Evolutionary conservation across 495 filamentous ascomycete species (phyloP), one percentile per base, ranked within the genome.

Genomic region (Penicillium pulvis): DNA sequence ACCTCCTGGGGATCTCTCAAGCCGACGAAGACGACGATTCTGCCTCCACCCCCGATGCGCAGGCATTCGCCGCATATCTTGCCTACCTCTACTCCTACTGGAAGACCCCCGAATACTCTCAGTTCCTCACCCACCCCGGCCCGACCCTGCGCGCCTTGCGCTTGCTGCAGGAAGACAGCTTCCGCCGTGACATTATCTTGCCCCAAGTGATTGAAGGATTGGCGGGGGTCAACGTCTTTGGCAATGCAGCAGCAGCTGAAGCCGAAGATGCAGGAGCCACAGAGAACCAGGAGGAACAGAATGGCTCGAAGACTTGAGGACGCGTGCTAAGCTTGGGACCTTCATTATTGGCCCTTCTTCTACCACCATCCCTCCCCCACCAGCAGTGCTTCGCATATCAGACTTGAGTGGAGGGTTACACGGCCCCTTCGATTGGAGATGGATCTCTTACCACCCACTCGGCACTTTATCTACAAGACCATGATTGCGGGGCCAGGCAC

Each of bases 1-100:
- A 73, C 53, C 69, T 79, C 3, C 68, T 81, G 48, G 75, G 77
- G 1, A 75, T 76, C 53, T 72, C 71, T 8, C 66, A 56, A 46
- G 57, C 57, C 64, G 78, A 77, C 31, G 71, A 78, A 17, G 69
- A 78, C 65, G 69, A 67, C 23, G 68, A 66, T 26, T 75, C 71
- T 66, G 79, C 68, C 70, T 89, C 65, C 75, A 80, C 69, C 72
- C 87, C 72, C 30, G 78, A 79, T 53, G 72, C 76, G 44, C 83
- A 87, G 20, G 78, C 83, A 17, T 96, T 95, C 71, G 75, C 92
- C 45, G 86, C 84, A 48, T 96, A 96, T 70, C 87, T 95, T 39
- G 77, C 76, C 52, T 96, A 96, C 68, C 85, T 96, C 54, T 80
- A 80, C 61, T 87, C 86, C 60, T 95, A 96, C 81, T 96, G 87